These are phyloP conservation scores for Bondarzewia mesenterica DNA, from an alignment of 1,284 basidiomycete genomes.

Conservation along the genomic window DNA sequence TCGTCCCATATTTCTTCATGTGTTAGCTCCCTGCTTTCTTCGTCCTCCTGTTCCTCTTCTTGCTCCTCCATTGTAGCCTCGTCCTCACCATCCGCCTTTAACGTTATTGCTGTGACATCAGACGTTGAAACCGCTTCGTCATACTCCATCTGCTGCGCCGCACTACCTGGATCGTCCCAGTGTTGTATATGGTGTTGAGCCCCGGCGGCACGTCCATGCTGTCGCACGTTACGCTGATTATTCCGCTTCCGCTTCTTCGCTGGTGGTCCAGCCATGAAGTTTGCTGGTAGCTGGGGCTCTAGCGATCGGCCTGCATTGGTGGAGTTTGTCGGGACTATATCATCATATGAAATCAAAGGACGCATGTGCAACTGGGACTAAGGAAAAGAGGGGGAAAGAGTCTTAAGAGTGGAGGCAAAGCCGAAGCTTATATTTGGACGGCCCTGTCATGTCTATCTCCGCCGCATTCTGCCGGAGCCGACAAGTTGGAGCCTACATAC, in stretches of 20 bases:
- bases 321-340: not conserved
- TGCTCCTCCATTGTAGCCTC: conserved; percentile 11
- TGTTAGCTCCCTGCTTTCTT: conserved; percentile 53
- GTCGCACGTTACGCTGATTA: conserved; percentile 18
- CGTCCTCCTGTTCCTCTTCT: conserved; percentile 14
- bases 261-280: conserved; percentile 1
- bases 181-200: conserved; percentile 16
- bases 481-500: no score
- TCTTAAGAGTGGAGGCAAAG: no score
- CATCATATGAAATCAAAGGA: conserved; percentile 4
- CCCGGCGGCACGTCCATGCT: conserved; percentile 6
- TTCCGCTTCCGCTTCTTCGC: conserved; percentile 43
- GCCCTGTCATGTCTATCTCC: no score
- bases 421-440: no score
- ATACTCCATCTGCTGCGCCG: conserved; percentile 22
- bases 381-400: not conserved
- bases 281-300: not conserved
- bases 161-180: conserved; percentile 36
- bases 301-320: not conserved
- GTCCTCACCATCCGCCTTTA: conserved; percentile 20
- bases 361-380: not conserved
- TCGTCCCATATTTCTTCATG: conserved; percentile 79
- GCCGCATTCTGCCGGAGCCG: no score
- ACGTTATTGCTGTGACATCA: conserved; percentile 12
- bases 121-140: conserved; percentile 9